A percentile compares a stretch with the other conserved stretches of the same genome.
These are phyloP conservation scores for Medicago lupulina DNA, from an alignment of 306 rosid species.

Conservation along the genomic window DNA sequence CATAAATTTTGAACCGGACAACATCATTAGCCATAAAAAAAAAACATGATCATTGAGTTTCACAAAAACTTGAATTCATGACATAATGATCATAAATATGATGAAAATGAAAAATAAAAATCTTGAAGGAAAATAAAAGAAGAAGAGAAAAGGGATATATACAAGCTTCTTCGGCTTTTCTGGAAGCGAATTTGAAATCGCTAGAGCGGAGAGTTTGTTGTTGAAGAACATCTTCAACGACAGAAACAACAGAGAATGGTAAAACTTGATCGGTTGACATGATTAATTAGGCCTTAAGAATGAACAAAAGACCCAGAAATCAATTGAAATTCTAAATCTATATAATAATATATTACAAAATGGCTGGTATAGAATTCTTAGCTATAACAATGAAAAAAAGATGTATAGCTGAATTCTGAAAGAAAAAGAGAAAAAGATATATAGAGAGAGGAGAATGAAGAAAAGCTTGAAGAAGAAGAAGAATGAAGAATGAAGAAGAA, in stretches of 20 bases:
- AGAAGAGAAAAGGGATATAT: constrained; percentile 25
- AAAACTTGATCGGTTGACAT: constrained; percentile 68
- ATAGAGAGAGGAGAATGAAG: constrained; percentile 6
- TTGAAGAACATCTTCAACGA: constrained; percentile 82
- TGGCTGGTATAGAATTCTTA: neutral
- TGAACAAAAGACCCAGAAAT: constrained; percentile 23
- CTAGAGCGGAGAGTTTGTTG: constrained; percentile 50
- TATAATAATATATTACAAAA: neutral
- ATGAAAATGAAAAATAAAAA: neutral
- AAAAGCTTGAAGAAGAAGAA: constrained; percentile 1
- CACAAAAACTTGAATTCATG: constrained; percentile 10
- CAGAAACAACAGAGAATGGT: constrained; percentile 72
- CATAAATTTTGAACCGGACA: neutral
- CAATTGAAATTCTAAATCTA: constrained; percentile 1
- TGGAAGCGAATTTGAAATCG: constrained; percentile 58
- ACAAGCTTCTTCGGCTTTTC: constrained; percentile 85
- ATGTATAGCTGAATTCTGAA: constrained; percentile 14
- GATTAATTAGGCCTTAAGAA: constrained; percentile 23
- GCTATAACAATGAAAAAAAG: constrained; percentile 5
- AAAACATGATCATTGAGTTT: constrained; percentile 8
- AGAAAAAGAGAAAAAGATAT: constrained; percentile 32
- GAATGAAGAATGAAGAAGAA: constrained; percentile 39
- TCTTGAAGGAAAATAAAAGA: neutral
- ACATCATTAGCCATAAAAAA: neutral
- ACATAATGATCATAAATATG: neutral